Evolutionary conservation across 208 protist genomes (phyloP), one percentile per base, ranked within the genome.

Genomic region (Trypanosoma vivax): DNA sequence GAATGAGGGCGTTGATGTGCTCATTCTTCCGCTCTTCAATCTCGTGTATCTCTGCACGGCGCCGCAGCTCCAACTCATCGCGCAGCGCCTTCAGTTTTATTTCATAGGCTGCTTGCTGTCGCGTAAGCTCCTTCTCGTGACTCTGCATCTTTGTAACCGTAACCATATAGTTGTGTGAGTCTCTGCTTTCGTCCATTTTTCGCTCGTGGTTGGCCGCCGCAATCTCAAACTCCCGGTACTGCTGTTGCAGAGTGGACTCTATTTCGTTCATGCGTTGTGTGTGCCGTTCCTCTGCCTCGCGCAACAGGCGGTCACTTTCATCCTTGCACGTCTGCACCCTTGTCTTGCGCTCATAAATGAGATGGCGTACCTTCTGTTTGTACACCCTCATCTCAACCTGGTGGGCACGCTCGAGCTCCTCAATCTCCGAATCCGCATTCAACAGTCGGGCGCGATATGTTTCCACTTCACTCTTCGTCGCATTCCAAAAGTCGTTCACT

Each of bases 351-450:
- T 97, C 93, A 57, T 98, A 98, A 1, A 98, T 60, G 14, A 98
- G 65, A 58, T 97, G 93, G 47, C 94, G 92, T 24, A 98, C 90
- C 70, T 97, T 98, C 65, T 98, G 95, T 77, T 98, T 96, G 83
- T 98, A 98, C 58, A 97, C 93, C 73, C 96, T 96, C 76, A 98
- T 91, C 69, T 97, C 91, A 11, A 98, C 86, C 70, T 97, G 90
- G 61, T 98, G 95, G 2, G 73, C 67, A 25, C 96, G 91, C 76
- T 98, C 92, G 37, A 89, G 53, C 67, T 98, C 94, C 71, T 98
- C 95, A 33, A 97, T 63, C 50, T 96, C 90, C 27, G 84, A 66
- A 46, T 97, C 92, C 14, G 81, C 77, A 59, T 97, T 97, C 30
- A 79, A 67, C 27, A 97, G 35, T 31, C 66, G 68, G 21, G 78